Evolutionary conservation across 1,284 basidiomycete species (phyloP).

Genomic region (Boletellus deceptivus): DNA sequence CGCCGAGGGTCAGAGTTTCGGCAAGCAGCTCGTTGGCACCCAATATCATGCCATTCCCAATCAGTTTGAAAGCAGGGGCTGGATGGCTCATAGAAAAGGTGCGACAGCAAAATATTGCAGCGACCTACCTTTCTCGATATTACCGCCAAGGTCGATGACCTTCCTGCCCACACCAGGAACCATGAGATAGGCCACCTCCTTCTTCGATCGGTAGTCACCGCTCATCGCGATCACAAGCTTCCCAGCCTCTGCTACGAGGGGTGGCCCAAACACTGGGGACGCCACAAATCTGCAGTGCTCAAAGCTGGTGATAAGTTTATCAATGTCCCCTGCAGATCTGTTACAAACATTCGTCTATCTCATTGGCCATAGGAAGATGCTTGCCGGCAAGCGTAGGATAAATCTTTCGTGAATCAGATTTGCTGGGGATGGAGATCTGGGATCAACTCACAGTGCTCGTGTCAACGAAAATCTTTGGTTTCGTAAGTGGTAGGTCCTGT

Average conservation of each 20-base stretch:
- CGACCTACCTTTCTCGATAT: slow-evolving; percentile 67
- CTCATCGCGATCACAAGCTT: slow-evolving; percentile 77
- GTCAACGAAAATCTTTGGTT: slow-evolving; percentile 76
- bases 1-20: slow-evolving; percentile 80
- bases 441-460: slow-evolving; percentile 64
- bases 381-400: slow-evolving; percentile 71
- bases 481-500: slow-evolving; percentile 42
- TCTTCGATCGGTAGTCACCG: slow-evolving; percentile 83
- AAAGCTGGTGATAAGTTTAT: slow-evolving; percentile 61
- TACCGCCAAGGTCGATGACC: slow-evolving; percentile 70
- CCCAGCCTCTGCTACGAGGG: slow-evolving; percentile 64
- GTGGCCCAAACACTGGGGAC: slow-evolving; percentile 79
- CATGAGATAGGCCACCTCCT: slow-evolving; percentile 71
- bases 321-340: slow-evolving; percentile 57
- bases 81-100: slow-evolving; percentile 3
- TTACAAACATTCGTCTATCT: background rate
- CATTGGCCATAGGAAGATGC: background rate
- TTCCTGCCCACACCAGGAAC: slow-evolving; percentile 81
- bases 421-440: background rate
- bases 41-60: slow-evolving; percentile 71
- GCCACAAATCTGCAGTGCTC: slow-evolving; percentile 70
- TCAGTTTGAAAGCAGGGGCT: slow-evolving; percentile 80
- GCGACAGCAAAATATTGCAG: background rate
- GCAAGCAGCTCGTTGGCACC: slow-evolving; percentile 76
- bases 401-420: slow-evolving; percentile 41